These are phyloP conservation scores for Blastobotrys terrestris DNA, from an alignment of 805 yeast species.

Conservation along the genomic window DNA sequence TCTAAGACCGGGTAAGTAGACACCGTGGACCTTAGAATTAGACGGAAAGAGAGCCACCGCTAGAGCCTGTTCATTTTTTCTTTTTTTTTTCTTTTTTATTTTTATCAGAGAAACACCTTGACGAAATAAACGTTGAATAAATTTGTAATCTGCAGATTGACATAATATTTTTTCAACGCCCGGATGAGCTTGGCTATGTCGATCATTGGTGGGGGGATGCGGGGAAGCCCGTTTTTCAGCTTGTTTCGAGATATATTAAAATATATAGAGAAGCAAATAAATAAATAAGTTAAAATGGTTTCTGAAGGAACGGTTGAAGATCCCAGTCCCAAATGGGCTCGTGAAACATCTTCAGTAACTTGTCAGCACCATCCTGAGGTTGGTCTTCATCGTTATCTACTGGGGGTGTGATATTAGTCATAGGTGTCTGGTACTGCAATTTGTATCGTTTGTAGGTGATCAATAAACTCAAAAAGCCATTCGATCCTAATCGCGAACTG, in stretches of 20 bases:
- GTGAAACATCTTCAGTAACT: neutral
- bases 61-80: too few relatives aligned
- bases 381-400: neutral
- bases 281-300: neutral
- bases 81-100: too few relatives aligned
- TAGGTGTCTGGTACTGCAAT: neutral
- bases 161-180: neutral
- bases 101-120: too few relatives aligned
- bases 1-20: too few relatives aligned
- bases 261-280: too few relatives aligned
- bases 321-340: neutral
- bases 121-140: neutral
- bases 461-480: constrained; percentile 14
- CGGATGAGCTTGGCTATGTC: neutral
- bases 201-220: neutral
- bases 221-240: too few relatives aligned
- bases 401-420: neutral
- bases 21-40: too few relatives aligned
- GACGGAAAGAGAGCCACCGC: too few relatives aligned
- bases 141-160: neutral
- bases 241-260: too few relatives aligned
- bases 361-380: neutral
- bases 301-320: neutral
- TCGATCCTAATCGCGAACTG: constrained; percentile 13
- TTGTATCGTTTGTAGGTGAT: constrained; percentile 11